These are phyloP conservation scores for Botrytis squamosa DNA, from an alignment of 2,329 filamentous ascomycete genomes.

Conservation along the genomic window DNA sequence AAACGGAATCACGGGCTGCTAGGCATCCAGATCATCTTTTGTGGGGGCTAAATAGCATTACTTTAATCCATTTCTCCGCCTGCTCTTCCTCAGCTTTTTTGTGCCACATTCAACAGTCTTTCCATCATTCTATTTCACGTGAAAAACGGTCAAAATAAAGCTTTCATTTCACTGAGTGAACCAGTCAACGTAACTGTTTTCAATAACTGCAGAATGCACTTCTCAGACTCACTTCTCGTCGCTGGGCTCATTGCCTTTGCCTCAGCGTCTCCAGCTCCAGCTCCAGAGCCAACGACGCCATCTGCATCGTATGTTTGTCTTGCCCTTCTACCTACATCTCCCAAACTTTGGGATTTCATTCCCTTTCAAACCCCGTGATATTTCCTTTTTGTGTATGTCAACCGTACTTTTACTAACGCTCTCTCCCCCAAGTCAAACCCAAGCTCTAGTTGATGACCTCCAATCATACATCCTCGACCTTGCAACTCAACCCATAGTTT, in stretches of 20 bases:
- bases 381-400: not conserved
- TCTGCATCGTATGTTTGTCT: conserved; percentile 18
- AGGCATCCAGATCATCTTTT: conserved; percentile 5
- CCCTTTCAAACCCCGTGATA: not conserved
- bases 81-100: not conserved
- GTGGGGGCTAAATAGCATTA: not conserved
- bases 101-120: not conserved
- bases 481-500: conserved; percentile 20
- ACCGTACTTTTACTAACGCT: not conserved
- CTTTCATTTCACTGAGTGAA: not conserved
- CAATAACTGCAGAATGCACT: conserved; percentile 6
- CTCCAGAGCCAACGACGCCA: conserved; percentile 11
- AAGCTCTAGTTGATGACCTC: conserved; percentile 15
- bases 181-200: not conserved
- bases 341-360: not conserved
- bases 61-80: not conserved
- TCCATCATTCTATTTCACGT: not conserved
- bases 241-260: conserved; percentile 18
- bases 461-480: conserved; percentile 15
- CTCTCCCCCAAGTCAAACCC: conserved; percentile 16
- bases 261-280: conserved; percentile 19
- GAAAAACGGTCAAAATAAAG: not conserved
- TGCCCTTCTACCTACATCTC: not conserved
- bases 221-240: conserved; percentile 4
- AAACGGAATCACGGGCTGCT: not conserved